phyloP scores from a whole-genome alignment of 2,329 filamentous ascomycete species.

The Aspergillus niger region DNA sequence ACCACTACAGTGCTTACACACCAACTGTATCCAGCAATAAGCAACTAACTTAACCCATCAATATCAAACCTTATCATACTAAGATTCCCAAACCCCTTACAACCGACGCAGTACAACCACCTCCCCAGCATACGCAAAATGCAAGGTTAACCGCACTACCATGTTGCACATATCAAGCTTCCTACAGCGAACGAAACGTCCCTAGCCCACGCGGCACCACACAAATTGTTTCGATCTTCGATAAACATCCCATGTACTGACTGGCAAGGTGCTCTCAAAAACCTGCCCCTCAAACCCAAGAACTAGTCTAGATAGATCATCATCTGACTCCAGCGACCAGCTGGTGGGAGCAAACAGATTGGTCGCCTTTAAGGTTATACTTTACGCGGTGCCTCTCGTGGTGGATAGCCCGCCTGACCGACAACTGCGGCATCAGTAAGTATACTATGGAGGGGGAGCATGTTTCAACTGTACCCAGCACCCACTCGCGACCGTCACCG shows the following conservation, averaged over 20 bases:
- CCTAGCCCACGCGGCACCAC: background rate
- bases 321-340: background rate
- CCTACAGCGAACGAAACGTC: background rate
- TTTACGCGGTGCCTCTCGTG: background rate
- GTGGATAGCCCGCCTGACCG: slow-evolving; percentile 7
- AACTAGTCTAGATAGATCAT: background rate
- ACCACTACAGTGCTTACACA: background rate
- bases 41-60: background rate
- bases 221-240: background rate
- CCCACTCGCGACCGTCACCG: background rate
- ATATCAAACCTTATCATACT: background rate
- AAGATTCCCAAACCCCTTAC: background rate
- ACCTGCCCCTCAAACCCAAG: background rate
- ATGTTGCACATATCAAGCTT: background rate
- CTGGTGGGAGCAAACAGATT: background rate
- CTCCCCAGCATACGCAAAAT: background rate
- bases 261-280: background rate
- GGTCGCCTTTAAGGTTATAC: slow-evolving; percentile 1
- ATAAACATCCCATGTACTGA: background rate
- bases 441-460: background rate
- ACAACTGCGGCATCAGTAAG: background rate
- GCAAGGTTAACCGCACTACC: background rate
- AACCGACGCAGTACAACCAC: background rate
- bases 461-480: background rate
- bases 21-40: background rate